Evolutionary conservation across 768 basidiomycete species (phyloP).

Genomic region (Lactarius sanguifluus): DNA sequence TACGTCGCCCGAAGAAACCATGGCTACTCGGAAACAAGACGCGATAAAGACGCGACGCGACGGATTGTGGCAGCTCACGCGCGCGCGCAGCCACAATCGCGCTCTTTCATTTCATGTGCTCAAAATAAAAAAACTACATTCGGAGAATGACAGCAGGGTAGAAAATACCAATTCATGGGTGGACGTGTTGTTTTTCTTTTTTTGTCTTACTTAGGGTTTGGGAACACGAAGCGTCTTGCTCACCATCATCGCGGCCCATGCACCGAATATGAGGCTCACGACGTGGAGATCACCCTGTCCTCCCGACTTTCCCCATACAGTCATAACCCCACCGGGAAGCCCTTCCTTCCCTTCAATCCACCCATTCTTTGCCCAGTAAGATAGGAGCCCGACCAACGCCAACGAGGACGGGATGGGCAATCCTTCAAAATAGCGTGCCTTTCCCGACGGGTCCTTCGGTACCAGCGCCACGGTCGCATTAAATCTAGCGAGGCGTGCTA

Average conservation of each 20-base stretch:
- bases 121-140: background rate
- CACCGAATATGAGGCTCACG: conserved; percentile 70
- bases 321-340: conserved; percentile 71
- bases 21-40: conserved; percentile 24
- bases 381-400: conserved; percentile 71
- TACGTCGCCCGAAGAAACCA: conserved; percentile 61
- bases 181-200: background rate
- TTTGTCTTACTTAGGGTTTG: conserved; percentile 50
- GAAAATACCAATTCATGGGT: background rate
- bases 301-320: conserved; percentile 67
- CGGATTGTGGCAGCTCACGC: conserved; percentile 13
- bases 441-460: conserved; percentile 84
- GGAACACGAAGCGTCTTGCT: conserved; percentile 93
- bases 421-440: conserved; percentile 95
- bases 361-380: conserved; percentile 79
- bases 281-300: conserved; percentile 85
- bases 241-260: conserved; percentile 96
- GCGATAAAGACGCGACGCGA: conserved; percentile 33
- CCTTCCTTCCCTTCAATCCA: conserved; percentile 81
- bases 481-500: conserved; percentile 96
- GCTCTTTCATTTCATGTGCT: background rate
- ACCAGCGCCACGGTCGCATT: conserved; percentile 96
- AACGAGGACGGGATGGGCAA: conserved; percentile 94
- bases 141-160: background rate
- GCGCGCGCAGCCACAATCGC: conserved; percentile 2